These are phyloP conservation scores for Vitis hybrid DNA, from an alignment of 177 flowering plant genomes.

Conservation along the genomic window DNA sequence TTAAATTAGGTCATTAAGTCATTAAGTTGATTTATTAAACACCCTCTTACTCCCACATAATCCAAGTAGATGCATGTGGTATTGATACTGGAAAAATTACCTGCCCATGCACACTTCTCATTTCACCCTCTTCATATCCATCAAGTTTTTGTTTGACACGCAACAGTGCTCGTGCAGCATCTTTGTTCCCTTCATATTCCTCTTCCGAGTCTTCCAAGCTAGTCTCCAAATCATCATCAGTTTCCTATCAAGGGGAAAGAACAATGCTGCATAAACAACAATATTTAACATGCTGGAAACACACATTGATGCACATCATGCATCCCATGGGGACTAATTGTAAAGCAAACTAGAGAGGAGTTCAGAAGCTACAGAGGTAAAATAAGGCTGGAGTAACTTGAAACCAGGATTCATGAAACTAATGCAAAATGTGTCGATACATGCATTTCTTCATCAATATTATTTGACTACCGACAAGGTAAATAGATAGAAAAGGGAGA, in stretches of 20 bases:
- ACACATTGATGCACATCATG: background rate
- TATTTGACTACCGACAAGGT: too few species aligned
- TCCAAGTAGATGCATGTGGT: background rate
- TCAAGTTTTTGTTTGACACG: conserved; percentile 97
- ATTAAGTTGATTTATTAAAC: too few species aligned
- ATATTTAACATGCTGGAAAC: background rate
- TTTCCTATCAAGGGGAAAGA: conserved; percentile 50
- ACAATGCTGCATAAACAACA: background rate
- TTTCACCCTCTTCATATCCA: conserved; percentile 97
- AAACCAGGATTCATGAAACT: too few species aligned
- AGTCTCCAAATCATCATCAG: conserved; percentile 62
- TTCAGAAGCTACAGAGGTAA: too few species aligned
- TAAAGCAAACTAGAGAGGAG: background rate
- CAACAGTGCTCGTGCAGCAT: conserved; percentile 93
- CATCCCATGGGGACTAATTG: background rate
- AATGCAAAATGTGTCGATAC: too few species aligned
- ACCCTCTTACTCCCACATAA: background rate
- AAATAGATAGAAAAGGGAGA: too few species aligned
- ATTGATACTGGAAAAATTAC: conserved; percentile 30
- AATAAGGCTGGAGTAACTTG: too few species aligned
- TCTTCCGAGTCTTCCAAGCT: conserved; percentile 67
- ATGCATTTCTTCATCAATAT: too few species aligned
- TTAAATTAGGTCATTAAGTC: too few species aligned
- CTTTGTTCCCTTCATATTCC: conserved; percentile 90
- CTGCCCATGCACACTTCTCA: conserved; percentile 97